Evolutionary conservation across 2,329 filamentous ascomycete genomes (phyloP), one percentile per base, ranked within the genome.

Genomic region (Pestalotiopsis sp.): DNA sequence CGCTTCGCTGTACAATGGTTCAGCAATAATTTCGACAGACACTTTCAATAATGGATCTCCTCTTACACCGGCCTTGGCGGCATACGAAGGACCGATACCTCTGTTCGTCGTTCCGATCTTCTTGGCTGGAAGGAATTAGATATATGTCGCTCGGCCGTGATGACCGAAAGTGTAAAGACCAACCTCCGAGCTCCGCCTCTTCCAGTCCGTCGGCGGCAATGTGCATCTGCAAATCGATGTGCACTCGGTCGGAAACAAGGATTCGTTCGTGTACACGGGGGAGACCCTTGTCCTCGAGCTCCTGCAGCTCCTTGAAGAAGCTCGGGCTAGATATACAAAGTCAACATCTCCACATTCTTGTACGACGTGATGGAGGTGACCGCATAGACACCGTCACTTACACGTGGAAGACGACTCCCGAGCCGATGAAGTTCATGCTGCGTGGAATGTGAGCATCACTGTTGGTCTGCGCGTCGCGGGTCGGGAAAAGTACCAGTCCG

Each of bases 351-450:
- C 5, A 45, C 38, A 56, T 49, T 20, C 62, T 14, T 17, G 6
- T 27, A 23, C 7, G 41, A 49, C 20, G 13, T 49, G 40, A 52
- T 45, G 38, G 12, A 52, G 17, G 62, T 52, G 20, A 52, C 17
- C 13, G 38, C 14, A 45, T 27, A 1, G 60, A 36, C 20, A 65
- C 9, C 7, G 23, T 57, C 13, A 58, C 64, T 66, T 58, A 66
- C 75, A 79, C 75, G 62, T 79, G 75, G 45, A 78, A 75, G 60
- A 67, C 88, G 56, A 88, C 86, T 61, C 85, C 91, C 63, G 90
- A 91, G 69, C 92, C 92, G 77, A 95, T 91, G 68, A 95, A 83
- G 82, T 94, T 95, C 74, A 89, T 85, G 78, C 62, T 65, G 41
- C 9, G 31, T n/a, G 62, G 23, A 13, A 65, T 20, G 40, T 65